Evolutionary conservation across 2,329 filamentous ascomycete genomes (phyloP).

Genomic region (Penicillium sp.): DNA sequence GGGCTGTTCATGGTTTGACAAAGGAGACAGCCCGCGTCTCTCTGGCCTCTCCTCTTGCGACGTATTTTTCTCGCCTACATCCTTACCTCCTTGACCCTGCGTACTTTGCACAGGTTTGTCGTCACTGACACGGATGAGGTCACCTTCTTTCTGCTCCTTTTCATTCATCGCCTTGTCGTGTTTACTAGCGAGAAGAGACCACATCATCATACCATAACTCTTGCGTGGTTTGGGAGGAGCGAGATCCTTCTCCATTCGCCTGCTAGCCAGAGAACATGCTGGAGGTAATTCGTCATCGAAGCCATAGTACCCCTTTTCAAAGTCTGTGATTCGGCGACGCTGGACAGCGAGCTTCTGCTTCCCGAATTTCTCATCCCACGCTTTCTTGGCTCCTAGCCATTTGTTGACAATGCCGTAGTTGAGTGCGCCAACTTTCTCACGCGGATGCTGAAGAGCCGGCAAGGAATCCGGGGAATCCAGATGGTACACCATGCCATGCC

Average conservation of each 20-base stretch:
- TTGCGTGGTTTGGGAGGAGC: constrained; percentile 38
- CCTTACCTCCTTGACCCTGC: constrained; percentile 16
- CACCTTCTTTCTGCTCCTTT: constrained; percentile 23
- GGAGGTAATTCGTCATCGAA: constrained; percentile 76
- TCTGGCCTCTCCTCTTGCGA: not conserved
- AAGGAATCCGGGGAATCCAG: constrained; percentile 64
- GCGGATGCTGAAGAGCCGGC: constrained; percentile 60
- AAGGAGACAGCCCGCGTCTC: not conserved
- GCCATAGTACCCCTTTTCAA: constrained; percentile 65
- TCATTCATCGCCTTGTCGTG: constrained; percentile 73
- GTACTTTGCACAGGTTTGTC: constrained; percentile 26
- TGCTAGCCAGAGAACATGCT: constrained; percentile 74
- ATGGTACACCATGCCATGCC: constrained; percentile 69
- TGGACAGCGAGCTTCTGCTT: constrained; percentile 68
- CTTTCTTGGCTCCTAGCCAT: constrained; percentile 71
- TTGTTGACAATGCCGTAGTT: constrained; percentile 76
- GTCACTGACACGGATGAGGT: constrained; percentile 19
- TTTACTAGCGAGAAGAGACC: constrained; percentile 83
- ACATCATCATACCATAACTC: constrained; percentile 75
- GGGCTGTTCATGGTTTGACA: not conserved
- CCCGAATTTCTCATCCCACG: constrained; percentile 71
- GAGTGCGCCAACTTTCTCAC: constrained; percentile 68
- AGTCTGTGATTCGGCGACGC: constrained; percentile 68
- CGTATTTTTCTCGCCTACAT: not conserved
- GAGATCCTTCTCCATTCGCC: constrained; percentile 45